A percentile compares a stretch with the other conserved stretches of the same genome.
phyloP scores from a whole-genome alignment of 2,329 filamentous ascomycete species.

The Verruconis gallopava region DNA sequence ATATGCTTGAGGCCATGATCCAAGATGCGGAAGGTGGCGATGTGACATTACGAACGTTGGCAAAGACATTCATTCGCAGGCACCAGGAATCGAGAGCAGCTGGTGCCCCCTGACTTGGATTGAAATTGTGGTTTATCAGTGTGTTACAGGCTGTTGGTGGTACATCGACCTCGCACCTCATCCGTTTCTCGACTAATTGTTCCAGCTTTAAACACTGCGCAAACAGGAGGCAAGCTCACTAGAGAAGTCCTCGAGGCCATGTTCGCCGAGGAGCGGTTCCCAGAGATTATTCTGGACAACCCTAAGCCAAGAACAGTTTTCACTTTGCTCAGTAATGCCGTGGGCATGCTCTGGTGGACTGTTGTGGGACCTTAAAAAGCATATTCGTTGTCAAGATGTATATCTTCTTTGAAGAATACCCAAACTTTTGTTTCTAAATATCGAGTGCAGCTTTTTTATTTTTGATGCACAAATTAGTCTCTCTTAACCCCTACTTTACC shows the following conservation, averaged over 20 bases:
- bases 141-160: constrained; percentile 18
- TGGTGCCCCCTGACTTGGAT: constrained; percentile 14
- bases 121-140: constrained; percentile 19
- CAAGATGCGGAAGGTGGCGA: constrained; percentile 12
- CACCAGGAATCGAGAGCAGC: constrained; percentile 9
- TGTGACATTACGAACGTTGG: constrained; percentile 13
- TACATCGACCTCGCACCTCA: constrained; percentile 17
- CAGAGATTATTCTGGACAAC: constrained; percentile 19
- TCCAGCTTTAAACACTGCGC: too few relatives aligned
- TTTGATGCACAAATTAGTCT: too few relatives aligned
- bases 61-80: constrained; percentile 4
- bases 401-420: too few relatives aligned
- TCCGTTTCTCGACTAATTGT: constrained; percentile 15
- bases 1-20: constrained; percentile 17
- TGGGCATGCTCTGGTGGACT: constrained; percentile 2
- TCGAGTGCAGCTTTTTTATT: too few relatives aligned
- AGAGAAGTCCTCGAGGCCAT: constrained; percentile 16
- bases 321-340: constrained; percentile 14
- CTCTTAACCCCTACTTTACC: constrained; percentile 32
- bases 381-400: too few relatives aligned
- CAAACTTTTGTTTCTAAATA: too few relatives aligned
- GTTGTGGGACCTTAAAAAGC: not conserved
- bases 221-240: too few relatives aligned
- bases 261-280: constrained; percentile 22
- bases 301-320: constrained; percentile 14